Percentiles rank a stretch among this genome's conserved stretches.
Conservation (phyloP, 352 stramenopile genomes). For the Phytopythium mirpurense region DNA sequence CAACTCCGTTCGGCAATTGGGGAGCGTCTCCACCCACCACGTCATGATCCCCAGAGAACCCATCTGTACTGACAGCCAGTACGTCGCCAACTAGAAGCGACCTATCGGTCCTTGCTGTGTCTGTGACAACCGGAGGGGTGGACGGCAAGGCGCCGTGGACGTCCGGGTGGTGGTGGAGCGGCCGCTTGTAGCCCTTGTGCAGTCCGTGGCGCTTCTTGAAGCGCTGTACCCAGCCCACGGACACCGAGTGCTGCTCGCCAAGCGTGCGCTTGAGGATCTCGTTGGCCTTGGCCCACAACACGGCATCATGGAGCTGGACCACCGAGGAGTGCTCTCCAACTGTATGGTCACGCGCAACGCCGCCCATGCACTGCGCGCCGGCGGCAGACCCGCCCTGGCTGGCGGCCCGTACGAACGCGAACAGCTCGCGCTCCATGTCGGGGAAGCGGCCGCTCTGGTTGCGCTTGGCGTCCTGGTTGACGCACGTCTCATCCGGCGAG, state of each 20-base stretch:
- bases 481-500: conserved; percentile 19
- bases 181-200: conserved; percentile 13
- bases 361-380: too few relatives aligned
- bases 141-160: too few relatives aligned
- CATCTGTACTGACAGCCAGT: too few relatives aligned
- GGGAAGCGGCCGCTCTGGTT: conserved; percentile 29
- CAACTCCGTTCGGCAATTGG: too few relatives aligned
- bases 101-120: too few relatives aligned
- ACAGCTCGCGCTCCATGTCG: conserved; percentile 26
- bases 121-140: too few relatives aligned
- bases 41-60: too few relatives aligned
- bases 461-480: conserved; percentile 23
- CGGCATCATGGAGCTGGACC: conserved; percentile 19
- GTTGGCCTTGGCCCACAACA: conserved; percentile 30
- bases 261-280: conserved; percentile 21
- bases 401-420: conserved; percentile 11
- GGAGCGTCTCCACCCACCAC: too few relatives aligned
- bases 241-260: conserved; percentile 17
- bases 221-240: conserved; percentile 27
- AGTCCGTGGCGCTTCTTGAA: conserved; percentile 35
- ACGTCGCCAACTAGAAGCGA: too few relatives aligned
- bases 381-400: background rate
- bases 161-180: background rate
- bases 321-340: background rate
- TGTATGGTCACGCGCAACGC: background rate